Conservation (phyloP, 768 basidiomycete species). For the Rhizopogon vulgaris region DNA sequence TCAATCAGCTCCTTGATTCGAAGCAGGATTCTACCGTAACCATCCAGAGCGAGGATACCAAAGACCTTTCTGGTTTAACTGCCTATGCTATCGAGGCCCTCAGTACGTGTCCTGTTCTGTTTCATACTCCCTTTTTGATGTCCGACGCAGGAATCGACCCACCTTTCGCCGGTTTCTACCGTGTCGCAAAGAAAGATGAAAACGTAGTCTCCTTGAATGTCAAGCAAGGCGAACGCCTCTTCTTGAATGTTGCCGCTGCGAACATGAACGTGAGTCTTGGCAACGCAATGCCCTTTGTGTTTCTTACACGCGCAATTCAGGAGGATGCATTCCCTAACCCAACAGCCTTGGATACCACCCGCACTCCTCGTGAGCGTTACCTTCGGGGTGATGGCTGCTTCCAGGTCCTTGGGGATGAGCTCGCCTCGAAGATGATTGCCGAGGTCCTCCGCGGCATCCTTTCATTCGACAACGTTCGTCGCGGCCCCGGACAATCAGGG, state of each 20-base stretch:
- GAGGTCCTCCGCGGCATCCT: conserved; percentile 64
- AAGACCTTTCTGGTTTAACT: conserved; percentile 36
- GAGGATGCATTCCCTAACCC: conserved; percentile 47
- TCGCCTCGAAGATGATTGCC: conserved; percentile 53
- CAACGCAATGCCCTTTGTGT: neutral
- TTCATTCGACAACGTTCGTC: conserved; percentile 48
- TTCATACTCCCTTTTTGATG: conserved; percentile 2
- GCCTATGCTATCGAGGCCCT: conserved; percentile 64
- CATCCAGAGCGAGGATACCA: conserved; percentile 22
- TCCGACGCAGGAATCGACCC: conserved; percentile 56
- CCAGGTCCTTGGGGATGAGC: conserved; percentile 43
- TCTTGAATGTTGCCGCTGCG: conserved; percentile 55
- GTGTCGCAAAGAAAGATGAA: conserved; percentile 43
- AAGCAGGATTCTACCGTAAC: conserved; percentile 33
- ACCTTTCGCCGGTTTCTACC: conserved; percentile 63
- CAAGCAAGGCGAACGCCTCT: conserved; percentile 48
- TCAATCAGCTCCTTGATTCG: conserved; percentile 61
- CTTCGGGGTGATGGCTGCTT: conserved; percentile 45
- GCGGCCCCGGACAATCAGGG: conserved; percentile 67
- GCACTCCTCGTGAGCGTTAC: conserved; percentile 38
- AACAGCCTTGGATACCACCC: conserved; percentile 34
- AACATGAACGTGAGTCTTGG: conserved; percentile 46
- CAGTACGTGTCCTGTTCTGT: conserved; percentile 39
- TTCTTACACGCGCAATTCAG: conserved; percentile 25
- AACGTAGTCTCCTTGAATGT: conserved; percentile 36